Evolutionary conservation across 2,329 filamentous ascomycete genomes (phyloP), one percentile per base, ranked within the genome.

Genomic region (Tricladium varicosporioides): DNA sequence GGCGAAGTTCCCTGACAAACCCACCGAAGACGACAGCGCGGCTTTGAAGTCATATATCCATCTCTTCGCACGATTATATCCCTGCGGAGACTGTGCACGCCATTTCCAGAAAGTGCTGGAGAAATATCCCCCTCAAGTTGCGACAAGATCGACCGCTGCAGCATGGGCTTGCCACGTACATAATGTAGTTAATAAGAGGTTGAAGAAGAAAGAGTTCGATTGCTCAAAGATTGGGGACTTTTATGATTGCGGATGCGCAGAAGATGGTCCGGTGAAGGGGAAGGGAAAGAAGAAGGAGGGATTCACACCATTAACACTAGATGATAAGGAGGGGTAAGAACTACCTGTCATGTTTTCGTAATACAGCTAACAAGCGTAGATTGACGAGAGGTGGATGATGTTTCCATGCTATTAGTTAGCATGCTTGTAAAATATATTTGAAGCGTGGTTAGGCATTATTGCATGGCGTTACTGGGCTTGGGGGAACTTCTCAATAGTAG

Each of bases 231-330:
- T 89, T 67, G 85, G 85, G 14, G 85, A 88, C 65, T 86, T 86
- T 68, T 89, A 88, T 71, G 85, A 89, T 68, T 89, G 86, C 67
- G 86, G 86, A 0, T 89, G 86, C 66, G 85, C 83, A 13, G 85
- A 87, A n/a, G 83, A 85, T 59, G 78, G 78, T 15, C 75, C 78
- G 61, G 75, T 73, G 66, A 57, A 67, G 68, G 57, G 61, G 60
- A 51, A 70, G 63, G 61, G 48, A 40, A 64, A 61, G 42, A 64
- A 61, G 48, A 70, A 67, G 49, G 62, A 36, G 65, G 66, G 50
- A 33, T 69, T 63, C 67, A 74, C 64, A 32, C 65, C 63, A 44
- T 60, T 71, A 48, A 64, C 70, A 36, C 55, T 72, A 42, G 62
- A 48, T 54, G 62, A 69, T 51, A 69, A 68, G 57, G 65, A 69